Evolutionary conservation across 345 rosid species (phyloP).

Genomic region (Bruguiera parviflora): DNA sequence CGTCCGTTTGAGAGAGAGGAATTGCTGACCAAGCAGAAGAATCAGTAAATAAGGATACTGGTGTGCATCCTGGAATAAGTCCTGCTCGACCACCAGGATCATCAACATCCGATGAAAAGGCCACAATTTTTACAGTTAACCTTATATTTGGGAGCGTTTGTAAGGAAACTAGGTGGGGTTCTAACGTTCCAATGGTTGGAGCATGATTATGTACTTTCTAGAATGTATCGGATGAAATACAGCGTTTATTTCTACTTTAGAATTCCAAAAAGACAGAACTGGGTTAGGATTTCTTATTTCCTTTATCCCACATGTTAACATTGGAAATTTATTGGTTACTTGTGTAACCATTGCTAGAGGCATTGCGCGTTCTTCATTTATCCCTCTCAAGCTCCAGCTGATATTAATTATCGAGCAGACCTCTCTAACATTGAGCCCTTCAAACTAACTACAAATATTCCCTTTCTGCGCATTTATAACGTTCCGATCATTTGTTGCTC

Average conservation of each 20-base stretch:
- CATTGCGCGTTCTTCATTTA: not conserved
- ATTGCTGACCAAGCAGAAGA: slow-evolving; percentile 50
- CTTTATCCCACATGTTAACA: not conserved
- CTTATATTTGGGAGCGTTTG: not conserved
- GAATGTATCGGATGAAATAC: not conserved
- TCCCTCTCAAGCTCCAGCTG: too few species aligned
- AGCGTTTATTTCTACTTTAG: slow-evolving; percentile 10
- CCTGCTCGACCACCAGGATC: slow-evolving; percentile 38
- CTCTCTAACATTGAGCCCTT: too few species aligned
- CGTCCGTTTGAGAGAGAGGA: slow-evolving; percentile 71
- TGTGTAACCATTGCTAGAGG: too few species aligned
- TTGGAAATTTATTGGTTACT: not conserved
- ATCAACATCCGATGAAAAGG: slow-evolving; percentile 57
- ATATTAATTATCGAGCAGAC: too few species aligned
- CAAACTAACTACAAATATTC: too few species aligned
- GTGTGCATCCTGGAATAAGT: slow-evolving; percentile 35
- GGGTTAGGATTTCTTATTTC: not conserved
- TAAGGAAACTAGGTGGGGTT: not conserved
- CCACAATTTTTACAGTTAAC: not conserved
- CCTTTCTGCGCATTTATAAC: too few species aligned
- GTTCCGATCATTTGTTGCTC: too few species aligned
- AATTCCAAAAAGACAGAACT: not conserved
- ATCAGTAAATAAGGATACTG: slow-evolving; percentile 36
- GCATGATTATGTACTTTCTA: not conserved
- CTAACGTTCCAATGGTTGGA: not conserved